These are phyloP conservation scores for Cryptococcus hybrid DNA, from an alignment of 1,284 basidiomycete genomes.

Conservation along the genomic window DNA sequence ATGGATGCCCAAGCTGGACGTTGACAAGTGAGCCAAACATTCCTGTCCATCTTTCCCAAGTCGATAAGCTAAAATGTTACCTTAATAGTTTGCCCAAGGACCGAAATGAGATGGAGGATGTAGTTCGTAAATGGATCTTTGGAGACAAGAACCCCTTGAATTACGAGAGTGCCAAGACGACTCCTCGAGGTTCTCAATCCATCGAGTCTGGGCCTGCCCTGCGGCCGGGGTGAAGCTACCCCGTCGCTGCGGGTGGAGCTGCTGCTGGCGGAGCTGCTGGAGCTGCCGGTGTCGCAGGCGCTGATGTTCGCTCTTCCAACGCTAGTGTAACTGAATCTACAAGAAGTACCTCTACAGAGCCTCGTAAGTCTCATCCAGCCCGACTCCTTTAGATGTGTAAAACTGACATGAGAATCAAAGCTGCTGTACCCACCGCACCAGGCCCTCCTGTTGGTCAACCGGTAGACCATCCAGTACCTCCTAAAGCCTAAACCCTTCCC, in stretches of 20 bases:
- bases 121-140: constrained; percentile 64
- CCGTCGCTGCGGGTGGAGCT: not conserved
- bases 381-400: too few relatives aligned
- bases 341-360: too few relatives aligned
- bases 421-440: constrained; percentile 33
- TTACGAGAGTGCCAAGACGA: constrained; percentile 3
- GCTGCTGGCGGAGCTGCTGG: not conserved
- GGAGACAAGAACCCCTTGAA: constrained; percentile 28
- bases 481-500: not conserved
- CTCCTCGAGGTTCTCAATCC: not conserved
- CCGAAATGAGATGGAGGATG: constrained; percentile 60
- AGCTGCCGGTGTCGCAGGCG: not conserved
- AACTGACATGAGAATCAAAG: constrained; percentile 11
- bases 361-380: too few relatives aligned
- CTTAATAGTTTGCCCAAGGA: constrained; percentile 64
- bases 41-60: not conserved
- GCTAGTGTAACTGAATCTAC: constrained; percentile 7
- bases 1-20: constrained; percentile 72
- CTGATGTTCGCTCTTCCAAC: constrained; percentile 1
- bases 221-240: not conserved
- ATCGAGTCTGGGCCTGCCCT: not conserved
- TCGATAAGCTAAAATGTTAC: too few relatives aligned
- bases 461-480: constrained; percentile 23
- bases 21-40: constrained; percentile 56
- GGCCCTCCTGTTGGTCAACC: constrained; percentile 43